Percentiles rank a stretch among this genome's conserved stretches.
phyloP scores from a whole-genome alignment of 305 asterid species.

The Rubia tinctorum region DNA sequence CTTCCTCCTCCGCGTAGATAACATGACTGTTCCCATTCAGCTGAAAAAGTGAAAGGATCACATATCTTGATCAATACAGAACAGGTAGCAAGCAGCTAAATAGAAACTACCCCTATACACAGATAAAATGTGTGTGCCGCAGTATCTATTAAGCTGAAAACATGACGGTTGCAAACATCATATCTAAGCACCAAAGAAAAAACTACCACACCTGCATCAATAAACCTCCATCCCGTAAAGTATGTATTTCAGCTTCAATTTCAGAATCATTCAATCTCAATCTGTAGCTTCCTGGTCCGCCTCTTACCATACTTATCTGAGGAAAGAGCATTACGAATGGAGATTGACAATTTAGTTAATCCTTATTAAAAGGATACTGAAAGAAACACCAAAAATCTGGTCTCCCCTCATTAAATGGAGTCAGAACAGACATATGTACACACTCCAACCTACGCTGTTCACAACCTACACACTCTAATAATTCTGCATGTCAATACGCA shows the following conservation, averaged over 20 bases:
- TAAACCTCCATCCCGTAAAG: constrained; percentile 96
- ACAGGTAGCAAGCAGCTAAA: background rate
- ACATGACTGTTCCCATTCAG: constrained; percentile 94
- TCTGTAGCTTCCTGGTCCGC: constrained; percentile 97
- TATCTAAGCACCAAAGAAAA: constrained; percentile 16
- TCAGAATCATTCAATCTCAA: constrained; percentile 77
- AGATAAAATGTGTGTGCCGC: too few species aligned
- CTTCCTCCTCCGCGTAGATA: constrained; percentile 96
- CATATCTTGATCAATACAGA: constrained; percentile 11
- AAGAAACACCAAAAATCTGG: background rate
- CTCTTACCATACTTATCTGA: constrained; percentile 85
- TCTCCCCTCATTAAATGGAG: background rate
- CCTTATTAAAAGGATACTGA: constrained; percentile 8
- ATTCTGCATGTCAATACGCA: constrained; percentile 35
- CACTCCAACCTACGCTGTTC: background rate
- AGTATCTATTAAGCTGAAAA: background rate
- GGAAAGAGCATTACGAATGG: constrained; percentile 20
- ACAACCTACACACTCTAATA: background rate
- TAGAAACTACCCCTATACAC: background rate
- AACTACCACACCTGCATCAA: constrained; percentile 81
- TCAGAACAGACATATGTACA: background rate
- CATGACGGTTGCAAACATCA: background rate
- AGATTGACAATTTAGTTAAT: constrained; percentile 6
- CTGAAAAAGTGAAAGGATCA: constrained; percentile 46
- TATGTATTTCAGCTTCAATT: constrained; percentile 97